Conservation (phyloP, 129 eudicot genomes). For the Cynara cardunculus region DNA sequence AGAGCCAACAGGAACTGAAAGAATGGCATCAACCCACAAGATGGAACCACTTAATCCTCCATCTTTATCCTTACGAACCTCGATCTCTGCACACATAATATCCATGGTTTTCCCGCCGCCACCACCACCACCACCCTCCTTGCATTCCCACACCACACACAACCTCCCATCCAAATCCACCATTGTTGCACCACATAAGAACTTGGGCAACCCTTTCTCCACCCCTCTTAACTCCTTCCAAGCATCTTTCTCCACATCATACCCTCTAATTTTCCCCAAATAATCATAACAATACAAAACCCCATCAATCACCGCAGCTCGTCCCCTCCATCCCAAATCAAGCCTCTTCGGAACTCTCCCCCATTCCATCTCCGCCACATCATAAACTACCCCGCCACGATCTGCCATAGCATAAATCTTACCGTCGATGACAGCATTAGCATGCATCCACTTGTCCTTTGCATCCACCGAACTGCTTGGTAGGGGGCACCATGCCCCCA, state of each 20-base stretch:
- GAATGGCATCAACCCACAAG: slow-evolving; percentile 63
- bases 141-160: slow-evolving; percentile 90
- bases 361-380: slow-evolving; percentile 53
- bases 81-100: slow-evolving; percentile 82
- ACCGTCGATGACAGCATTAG: slow-evolving; percentile 65
- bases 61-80: slow-evolving; percentile 60
- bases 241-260: slow-evolving; percentile 59
- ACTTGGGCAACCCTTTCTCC: slow-evolving; percentile 75
- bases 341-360: slow-evolving; percentile 65
- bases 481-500: slow-evolving; percentile 51
- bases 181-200: slow-evolving; percentile 92
- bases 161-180: slow-evolving; percentile 72
- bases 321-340: slow-evolving; percentile 88
- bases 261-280: slow-evolving; percentile 88
- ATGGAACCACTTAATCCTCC: slow-evolving; percentile 67
- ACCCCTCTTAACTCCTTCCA: slow-evolving; percentile 88
- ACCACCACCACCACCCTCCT: slow-evolving; percentile 29
- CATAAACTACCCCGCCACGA: slow-evolving; percentile 83
- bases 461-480: slow-evolving; percentile 52
- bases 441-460: slow-evolving; percentile 96
- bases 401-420: slow-evolving; percentile 92
- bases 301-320: slow-evolving; percentile 63
- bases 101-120: slow-evolving; percentile 50
- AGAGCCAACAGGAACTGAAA: slow-evolving; percentile 58
- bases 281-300: slow-evolving; percentile 92